Evolutionary conservation across 352 stramenopile species (phyloP), one percentile per base, ranked within the genome.

Genomic region (Blastocystis sp.): DNA sequence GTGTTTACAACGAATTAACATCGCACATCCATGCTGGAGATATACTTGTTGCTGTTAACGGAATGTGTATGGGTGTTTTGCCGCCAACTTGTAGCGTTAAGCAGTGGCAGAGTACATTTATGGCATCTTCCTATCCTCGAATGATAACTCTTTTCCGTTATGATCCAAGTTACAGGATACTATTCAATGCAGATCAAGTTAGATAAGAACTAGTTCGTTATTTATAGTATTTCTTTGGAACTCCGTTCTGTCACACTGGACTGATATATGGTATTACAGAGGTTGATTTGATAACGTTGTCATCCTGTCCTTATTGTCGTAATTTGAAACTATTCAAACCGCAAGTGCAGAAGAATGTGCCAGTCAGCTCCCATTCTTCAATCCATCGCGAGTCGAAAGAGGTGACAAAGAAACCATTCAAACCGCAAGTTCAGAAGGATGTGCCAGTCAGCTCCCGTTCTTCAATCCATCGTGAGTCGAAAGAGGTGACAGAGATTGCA

Each of bases 1-100:
- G 32, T 9, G 39, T 37, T 0, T 16, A 24, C 46, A 59, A 19
- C 12, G 49, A 21, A 24, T 1, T 61, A 12, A 63, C 35, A 0
- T 35, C 46, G 67, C 43, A 59, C 39, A 80, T 80, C 37, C 11
- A 21, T 27, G 21, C 7, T 3, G 67, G 46, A 58, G 67, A 80
- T 61, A 58, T 80, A 12, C 46, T 80, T 32, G 42, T 80, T 63
- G 67, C 39, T n/a, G 27, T 80, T 4, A 80, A 80, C 59, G 67
- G 67, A 63, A 63, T 12, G 32, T 80, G 67, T 32, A 11, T 80
- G 0, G 39, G 42, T 0, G 0, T 37, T 3, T 35, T 80, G 3
- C 67, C 67, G 9, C 32, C 43, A 24, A 39, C 39, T 39, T 63
- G 32, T 27, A 80, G 32, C 37, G 4, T 80, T 61, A 1, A 80